A percentile compares a stretch with the other conserved stretches of the same genome.
Evolutionary conservation across 257 asterid species (phyloP).

Genomic region (Ocimum tenuiflorum): DNA sequence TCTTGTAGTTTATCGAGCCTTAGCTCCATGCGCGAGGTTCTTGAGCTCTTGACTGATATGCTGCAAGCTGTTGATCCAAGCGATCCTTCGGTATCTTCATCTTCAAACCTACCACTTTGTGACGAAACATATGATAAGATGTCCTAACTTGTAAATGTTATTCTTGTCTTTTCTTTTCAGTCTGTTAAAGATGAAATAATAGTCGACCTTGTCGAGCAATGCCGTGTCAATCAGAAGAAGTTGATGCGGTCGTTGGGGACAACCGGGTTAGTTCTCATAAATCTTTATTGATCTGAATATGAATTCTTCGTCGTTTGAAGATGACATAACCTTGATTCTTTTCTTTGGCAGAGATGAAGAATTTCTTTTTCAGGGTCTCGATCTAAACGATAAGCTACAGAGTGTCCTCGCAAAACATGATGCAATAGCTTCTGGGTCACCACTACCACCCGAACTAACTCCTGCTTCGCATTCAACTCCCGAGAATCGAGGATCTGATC

Average conservation of each 20-base stretch:
- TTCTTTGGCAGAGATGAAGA: conserved; percentile 63
- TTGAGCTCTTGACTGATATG: conserved; percentile 77
- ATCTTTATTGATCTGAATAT: no score
- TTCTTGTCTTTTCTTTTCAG: conserved; percentile 26
- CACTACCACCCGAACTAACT: not conserved
- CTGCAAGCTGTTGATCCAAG: conserved; percentile 65
- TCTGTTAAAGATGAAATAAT: conserved; percentile 41
- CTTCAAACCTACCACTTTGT: not conserved
- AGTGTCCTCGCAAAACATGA: conserved; percentile 62
- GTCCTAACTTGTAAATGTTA: no score
- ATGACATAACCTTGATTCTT: not conserved
- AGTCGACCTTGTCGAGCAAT: conserved; percentile 58
- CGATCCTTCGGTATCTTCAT: conserved; percentile 44
- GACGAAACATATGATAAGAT: not conserved
- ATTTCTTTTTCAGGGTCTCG: conserved; percentile 81
- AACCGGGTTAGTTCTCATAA: conserved; percentile 38
- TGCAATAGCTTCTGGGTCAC: conserved; percentile 75
- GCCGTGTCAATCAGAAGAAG: conserved; percentile 74
- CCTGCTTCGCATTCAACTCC: conserved; percentile 10
- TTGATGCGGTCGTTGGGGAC: conserved; percentile 64
- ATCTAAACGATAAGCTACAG: conserved; percentile 71
- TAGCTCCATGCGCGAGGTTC: conserved; percentile 52
- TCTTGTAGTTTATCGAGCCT: conserved; percentile 48
- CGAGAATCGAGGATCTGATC: conserved; percentile 28
- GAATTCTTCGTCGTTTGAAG: no score